Evolutionary conservation across 2,329 filamentous ascomycete species (phyloP), one percentile per base, ranked within the genome.

Genomic region (Beauveria sp.): DNA sequence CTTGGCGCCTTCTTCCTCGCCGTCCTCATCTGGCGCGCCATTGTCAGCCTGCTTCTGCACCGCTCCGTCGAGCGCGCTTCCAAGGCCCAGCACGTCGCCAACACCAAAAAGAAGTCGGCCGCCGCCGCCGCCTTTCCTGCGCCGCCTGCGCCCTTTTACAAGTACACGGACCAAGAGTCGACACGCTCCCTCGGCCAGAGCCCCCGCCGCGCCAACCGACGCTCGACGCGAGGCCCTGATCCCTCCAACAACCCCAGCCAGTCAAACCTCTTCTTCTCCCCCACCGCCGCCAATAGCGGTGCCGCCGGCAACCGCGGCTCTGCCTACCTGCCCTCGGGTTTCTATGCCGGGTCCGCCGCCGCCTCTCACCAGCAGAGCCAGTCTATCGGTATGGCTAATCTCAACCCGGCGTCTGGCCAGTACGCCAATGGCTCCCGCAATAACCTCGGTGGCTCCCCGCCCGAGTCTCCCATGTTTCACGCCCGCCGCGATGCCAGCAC

Each of bases 191-290:
- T 82, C 30, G 72, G 68, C 64, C 79, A 78, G 51, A 51, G 24
- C 55, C 10, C 34, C 24, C 55, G 55, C 47, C 84, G 84, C 28
- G 78, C 77, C 43, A 74, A 76, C 30, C 78, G 82, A 60, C 78
- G 81, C 54, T 80, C 80, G 16, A 77, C 74, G 61, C 80, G 83
- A 53, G 81, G 78, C 1, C 79, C 81, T 3, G 74, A 77, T 34
- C 80, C 80, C 2, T 83, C 83, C 10, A 76, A 76, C 55, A 84
- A 82, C 28, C 84, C 80, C 12, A 89, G 84, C 69, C 79, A 82
- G 67, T 85, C 85, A 43, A 90, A 88, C 64, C 80, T 97, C 18
- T 99, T 99, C 83, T 99, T 96, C 79, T 96, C 92, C 8, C 94
- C 94, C 0, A 97, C 94, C 0, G 92, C 92, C 1, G 85, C 83